A percentile compares a stretch with the other conserved stretches of the same genome.
phyloP scores from a whole-genome alignment of 78 protist genomes.

The Bigelowiella natans region DNA sequence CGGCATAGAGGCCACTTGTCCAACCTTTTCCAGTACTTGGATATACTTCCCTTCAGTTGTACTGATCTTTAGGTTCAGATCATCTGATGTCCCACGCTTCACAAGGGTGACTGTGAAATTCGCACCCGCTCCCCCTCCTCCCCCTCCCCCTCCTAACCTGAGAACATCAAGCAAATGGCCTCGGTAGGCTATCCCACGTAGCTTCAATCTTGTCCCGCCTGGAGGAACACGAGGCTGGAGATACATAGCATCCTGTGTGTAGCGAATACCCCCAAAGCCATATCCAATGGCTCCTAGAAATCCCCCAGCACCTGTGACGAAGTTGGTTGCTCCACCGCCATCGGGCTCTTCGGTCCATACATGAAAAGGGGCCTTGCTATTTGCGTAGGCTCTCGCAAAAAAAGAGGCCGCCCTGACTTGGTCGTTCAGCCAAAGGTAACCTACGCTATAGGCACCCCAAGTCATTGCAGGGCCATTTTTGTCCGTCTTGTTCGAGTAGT shows the following conservation, averaged over 20 bases:
- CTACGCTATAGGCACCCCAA: conserved; percentile 20
- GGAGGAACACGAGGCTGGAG: neutral
- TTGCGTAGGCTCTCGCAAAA: neutral
- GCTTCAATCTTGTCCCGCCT: too few species aligned
- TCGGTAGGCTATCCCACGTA: too few species aligned
- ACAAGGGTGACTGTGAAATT: too few species aligned
- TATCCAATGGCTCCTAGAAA: neutral
- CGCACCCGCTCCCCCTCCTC: too few species aligned
- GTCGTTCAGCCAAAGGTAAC: neutral
- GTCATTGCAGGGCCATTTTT: conserved; percentile 36
- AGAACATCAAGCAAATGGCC: too few species aligned
- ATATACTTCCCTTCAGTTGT: too few species aligned
- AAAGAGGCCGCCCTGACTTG: neutral
- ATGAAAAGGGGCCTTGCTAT: neutral
- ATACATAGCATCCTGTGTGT: neutral
- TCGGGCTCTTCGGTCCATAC: conserved; percentile 10
- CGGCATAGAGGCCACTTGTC: too few species aligned
- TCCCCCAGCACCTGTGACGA: conserved; percentile 28
- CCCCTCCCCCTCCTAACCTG: too few species aligned
- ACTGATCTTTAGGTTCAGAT: too few species aligned
- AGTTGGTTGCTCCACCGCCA: neutral
- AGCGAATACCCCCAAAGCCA: neutral
- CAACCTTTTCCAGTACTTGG: too few species aligned
- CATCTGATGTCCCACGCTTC: too few species aligned
- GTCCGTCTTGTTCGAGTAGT: conserved; percentile 3